Evolutionary conservation across 192 early-diverging fungal genomes (phyloP), one percentile per base, ranked within the genome.

Genomic region (Coemansia sp.): DNA sequence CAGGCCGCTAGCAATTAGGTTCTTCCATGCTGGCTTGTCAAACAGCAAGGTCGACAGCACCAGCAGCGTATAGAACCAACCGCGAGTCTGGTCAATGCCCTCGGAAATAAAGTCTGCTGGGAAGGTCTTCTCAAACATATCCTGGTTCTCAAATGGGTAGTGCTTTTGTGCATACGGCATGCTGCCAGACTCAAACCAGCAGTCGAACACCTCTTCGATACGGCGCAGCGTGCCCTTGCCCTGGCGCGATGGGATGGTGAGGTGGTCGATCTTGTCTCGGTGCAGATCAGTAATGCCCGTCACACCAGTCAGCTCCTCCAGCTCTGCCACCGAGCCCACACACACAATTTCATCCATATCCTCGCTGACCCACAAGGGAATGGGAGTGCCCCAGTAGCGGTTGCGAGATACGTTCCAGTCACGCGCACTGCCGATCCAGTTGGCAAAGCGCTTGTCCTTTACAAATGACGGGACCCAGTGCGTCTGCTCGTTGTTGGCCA

Each of bases 101-200:
- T 99, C 97, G n/a, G 95, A 92, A 66, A 99, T 95, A 76, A 99
- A 99, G 69, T 99, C 90, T 11, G 97, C 97, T 6, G 97, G 97
- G 89, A 99, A 99, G 11, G 84, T 84, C 15, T 66, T 60, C 58
- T 88, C 68, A 66, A 98, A 93, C 53, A 85, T 73, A 45, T 94
- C 90, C 80, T 89, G 78, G 80, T 97, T 97, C 77, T 99, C 95
- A 58, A 99, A 99, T 39, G 97, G 97, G 73, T 97, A 99, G 81
- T 99, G 97, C 71, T 93, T 87, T 77, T 97, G 94, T 10, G 97
- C 97, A 59, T 96, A 99, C 15, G 97, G 97, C 97, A 99, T 99
- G 73, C 88, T 90, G 59, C 93, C 93, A 60, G 89, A 90, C 79
- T 97, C 93, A 66, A 97, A 97, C 94, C 94, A 97, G 71, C 97